These are phyloP conservation scores for Rhododendron griersonianum DNA, from an alignment of 148 eudicot genomes.

Conservation along the genomic window DNA sequence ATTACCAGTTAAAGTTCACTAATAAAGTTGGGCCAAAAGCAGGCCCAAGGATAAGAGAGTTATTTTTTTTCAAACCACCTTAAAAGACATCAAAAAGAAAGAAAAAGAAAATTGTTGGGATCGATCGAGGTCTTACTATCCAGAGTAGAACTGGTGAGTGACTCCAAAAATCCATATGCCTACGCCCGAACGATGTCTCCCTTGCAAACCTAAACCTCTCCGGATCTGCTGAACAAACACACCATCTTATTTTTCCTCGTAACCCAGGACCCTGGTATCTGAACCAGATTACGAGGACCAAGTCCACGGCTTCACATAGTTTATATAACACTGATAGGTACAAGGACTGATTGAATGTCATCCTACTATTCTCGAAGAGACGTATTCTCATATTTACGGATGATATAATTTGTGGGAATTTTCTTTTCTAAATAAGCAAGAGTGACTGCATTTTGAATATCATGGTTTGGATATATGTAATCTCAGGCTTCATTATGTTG, in stretches of 20 bases:
- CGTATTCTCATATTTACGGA: background rate
- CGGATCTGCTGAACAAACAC: conserved; percentile 27
- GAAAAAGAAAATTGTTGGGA: no score
- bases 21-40: no score
- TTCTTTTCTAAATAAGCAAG: background rate
- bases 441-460: background rate
- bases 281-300: background rate
- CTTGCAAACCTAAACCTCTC: conserved; percentile 43
- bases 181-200: conserved; percentile 44
- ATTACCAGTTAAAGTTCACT: no score
- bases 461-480: background rate
- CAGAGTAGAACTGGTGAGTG: conserved; percentile 24
- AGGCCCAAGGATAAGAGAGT: no score
- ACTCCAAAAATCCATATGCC: conserved; percentile 39
- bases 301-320: background rate
- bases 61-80: no score
- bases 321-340: background rate
- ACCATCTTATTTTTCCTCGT: background rate
- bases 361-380: background rate
- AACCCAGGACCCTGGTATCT: background rate
- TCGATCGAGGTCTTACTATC: conserved; percentile 17
- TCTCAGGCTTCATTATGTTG: background rate
- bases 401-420: background rate
- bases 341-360: background rate
- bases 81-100: no score